Percentiles rank a stretch among this genome's conserved stretches.
Conservation (phyloP, 148 eudicot species). For the Oxyria digyna region DNA sequence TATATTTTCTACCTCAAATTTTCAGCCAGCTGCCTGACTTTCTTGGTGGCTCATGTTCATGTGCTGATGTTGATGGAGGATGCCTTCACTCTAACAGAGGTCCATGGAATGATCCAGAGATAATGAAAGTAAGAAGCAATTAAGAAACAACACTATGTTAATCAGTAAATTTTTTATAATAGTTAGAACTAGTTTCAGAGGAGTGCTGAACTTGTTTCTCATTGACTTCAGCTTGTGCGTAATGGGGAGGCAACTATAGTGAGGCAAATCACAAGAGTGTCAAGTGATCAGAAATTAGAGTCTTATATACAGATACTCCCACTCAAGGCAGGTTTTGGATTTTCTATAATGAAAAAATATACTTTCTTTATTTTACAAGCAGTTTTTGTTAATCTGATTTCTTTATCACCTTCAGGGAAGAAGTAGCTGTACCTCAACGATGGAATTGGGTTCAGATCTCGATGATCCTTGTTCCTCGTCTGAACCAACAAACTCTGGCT, state of each 20-base stretch:
- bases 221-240: conserved; percentile 35
- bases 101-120: conserved; percentile 67
- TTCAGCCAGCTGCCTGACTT: conserved; percentile 72
- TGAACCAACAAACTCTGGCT: conserved; percentile 25
- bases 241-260: conserved; percentile 35
- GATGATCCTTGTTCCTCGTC: conserved; percentile 37
- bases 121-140: conserved; percentile 40
- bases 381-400: conserved; percentile 9
- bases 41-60: conserved; percentile 63
- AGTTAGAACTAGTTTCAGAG: not conserved
- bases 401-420: conserved; percentile 33
- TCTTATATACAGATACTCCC: conserved; percentile 35
- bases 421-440: conserved; percentile 24
- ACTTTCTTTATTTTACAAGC: not conserved
- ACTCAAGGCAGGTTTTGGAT: conserved; percentile 28
- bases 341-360: not conserved
- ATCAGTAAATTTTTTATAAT: not conserved
- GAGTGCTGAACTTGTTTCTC: not conserved
- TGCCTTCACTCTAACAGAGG: conserved; percentile 62
- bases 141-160: not conserved
- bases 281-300: conserved; percentile 34
- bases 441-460: conserved; percentile 40
- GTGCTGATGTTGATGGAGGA: conserved; percentile 52
- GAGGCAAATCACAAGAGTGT: conserved; percentile 34
- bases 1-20: conserved; percentile 4